phyloP scores from a whole-genome alignment of 139 green algal species.

The Spirogloea muscicola region DNA sequence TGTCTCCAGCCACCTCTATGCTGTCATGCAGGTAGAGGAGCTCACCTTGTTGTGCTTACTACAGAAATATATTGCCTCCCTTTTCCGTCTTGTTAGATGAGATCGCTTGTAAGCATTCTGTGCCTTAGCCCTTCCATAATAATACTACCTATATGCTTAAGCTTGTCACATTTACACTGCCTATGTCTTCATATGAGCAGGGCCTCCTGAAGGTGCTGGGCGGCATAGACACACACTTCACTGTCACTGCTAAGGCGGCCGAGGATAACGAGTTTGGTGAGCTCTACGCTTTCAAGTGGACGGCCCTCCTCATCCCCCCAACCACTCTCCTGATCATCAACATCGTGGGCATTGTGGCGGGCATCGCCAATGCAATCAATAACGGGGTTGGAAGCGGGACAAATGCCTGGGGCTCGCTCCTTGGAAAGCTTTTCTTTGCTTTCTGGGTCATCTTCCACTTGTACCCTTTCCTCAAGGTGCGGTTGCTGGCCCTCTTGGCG shows the following conservation, averaged over 20 bases:
- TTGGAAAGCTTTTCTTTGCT: conserved; percentile 35
- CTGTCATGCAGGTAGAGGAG: conserved; percentile 34
- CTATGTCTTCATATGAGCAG: too few relatives aligned
- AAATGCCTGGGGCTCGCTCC: neutral
- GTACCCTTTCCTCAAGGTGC: conserved; percentile 33
- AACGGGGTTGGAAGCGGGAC: neutral
- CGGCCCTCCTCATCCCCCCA: conserved; percentile 21
- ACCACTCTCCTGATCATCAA: conserved; percentile 30
- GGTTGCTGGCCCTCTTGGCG: too few relatives aligned
- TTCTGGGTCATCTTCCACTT: conserved; percentile 37
- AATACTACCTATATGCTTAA: too few relatives aligned
- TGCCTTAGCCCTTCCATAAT: too few relatives aligned
- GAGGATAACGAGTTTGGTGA: conserved; percentile 38
- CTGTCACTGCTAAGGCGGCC: conserved; percentile 18
- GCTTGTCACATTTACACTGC: too few relatives aligned
- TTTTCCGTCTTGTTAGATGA: too few relatives aligned
- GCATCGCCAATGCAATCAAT: conserved; percentile 7
- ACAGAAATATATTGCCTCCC: too few relatives aligned
- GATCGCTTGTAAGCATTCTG: too few relatives aligned
- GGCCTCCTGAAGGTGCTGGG: conserved; percentile 32
- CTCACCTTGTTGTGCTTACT: too few relatives aligned
- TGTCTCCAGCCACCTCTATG: conserved; percentile 20
- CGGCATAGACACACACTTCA: conserved; percentile 36
- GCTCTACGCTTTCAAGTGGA: conserved; percentile 30
- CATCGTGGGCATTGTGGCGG: conserved; percentile 28